Evolutionary conservation across 306 rosid species (phyloP).

Genomic region (Mimosa pudica): DNA sequence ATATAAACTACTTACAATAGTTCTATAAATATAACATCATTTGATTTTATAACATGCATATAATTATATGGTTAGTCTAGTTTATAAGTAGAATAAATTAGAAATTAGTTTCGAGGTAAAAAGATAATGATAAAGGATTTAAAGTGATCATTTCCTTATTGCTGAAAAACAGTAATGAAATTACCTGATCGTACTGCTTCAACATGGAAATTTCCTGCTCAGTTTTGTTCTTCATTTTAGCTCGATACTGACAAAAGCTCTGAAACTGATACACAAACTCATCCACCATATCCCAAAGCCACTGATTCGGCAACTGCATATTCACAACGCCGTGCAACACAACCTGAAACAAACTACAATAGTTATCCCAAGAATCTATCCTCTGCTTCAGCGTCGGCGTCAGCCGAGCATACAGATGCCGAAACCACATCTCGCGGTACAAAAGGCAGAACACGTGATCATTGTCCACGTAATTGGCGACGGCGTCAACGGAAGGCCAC

Average conservation of each 20-base stretch:
- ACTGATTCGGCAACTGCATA: conserved; percentile 97
- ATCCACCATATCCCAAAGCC: conserved; percentile 99
- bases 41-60: too few relatives aligned
- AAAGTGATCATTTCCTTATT: too few relatives aligned
- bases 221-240: conserved; percentile 91
- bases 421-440: conserved; percentile 99
- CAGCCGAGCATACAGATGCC: conserved; percentile 89
- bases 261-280: conserved; percentile 98
- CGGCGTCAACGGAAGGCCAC: conserved; percentile 97
- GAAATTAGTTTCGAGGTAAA: too few relatives aligned
- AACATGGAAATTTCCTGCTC: conserved; percentile 85
- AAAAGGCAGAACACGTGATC: conserved; percentile 97
- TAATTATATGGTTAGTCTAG: too few relatives aligned
- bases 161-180: neutral
- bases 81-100: too few relatives aligned
- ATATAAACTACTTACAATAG: too few relatives aligned
- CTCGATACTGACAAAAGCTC: conserved; percentile 94
- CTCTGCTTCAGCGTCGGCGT: conserved; percentile 92
- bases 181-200: conserved; percentile 77
- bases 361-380: conserved; percentile 95
- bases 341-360: conserved; percentile 90
- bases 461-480: conserved; percentile 78
- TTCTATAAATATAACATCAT: too few relatives aligned
- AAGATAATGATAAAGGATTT: too few relatives aligned
- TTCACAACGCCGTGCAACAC: conserved; percentile 96